Conservation (phyloP, 1,284 basidiomycete genomes). For the Malassezia pachydermatis region DNA sequence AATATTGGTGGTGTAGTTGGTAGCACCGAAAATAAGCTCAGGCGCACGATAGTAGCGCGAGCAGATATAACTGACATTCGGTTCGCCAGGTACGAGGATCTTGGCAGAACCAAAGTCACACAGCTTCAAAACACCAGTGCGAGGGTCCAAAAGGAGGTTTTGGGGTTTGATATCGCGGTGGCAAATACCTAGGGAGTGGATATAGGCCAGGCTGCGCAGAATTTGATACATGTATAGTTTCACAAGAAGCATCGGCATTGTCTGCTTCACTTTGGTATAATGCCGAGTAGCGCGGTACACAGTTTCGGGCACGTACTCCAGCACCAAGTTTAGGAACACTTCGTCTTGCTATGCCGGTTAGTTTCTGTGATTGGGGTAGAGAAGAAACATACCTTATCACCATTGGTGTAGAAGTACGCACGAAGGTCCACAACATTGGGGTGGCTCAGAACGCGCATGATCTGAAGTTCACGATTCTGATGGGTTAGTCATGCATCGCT, state of each 20-base stretch:
- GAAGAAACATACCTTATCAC: slow-evolving; percentile 68
- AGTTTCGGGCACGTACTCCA: slow-evolving; percentile 98
- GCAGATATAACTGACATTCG: slow-evolving; percentile 99
- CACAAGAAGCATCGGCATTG: slow-evolving; percentile 98
- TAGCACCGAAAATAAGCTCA: slow-evolving; percentile 97
- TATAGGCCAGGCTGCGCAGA: slow-evolving; percentile 90
- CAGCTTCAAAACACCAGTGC: slow-evolving; percentile 88
- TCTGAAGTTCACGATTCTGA: slow-evolving; percentile 97
- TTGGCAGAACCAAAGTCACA: slow-evolving; percentile 99
- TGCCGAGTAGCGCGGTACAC: slow-evolving; percentile 97
- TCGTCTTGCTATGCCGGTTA: slow-evolving; percentile 75
- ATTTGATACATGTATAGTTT: slow-evolving; percentile 98
- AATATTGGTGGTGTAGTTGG: slow-evolving; percentile 99
- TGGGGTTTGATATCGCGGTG: slow-evolving; percentile 99
- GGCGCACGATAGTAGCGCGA: slow-evolving; percentile 98
- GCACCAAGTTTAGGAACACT: slow-evolving; percentile 96
- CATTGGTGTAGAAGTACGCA: slow-evolving; percentile 98
- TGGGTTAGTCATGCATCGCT: no score
- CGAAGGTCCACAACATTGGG: slow-evolving; percentile 96
- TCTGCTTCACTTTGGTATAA: slow-evolving; percentile 98
- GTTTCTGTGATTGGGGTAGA: no score
- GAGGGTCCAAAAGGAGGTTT: slow-evolving; percentile 91
- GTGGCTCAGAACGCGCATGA: slow-evolving; percentile 94
- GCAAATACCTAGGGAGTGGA: slow-evolving; percentile 77
- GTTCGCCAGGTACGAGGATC: slow-evolving; percentile 92